Percentiles rank a stretch among this genome's conserved stretches.
These are phyloP conservation scores for Glaciozyma martinii DNA, from an alignment of 768 basidiomycete genomes.

Conservation along the genomic window DNA sequence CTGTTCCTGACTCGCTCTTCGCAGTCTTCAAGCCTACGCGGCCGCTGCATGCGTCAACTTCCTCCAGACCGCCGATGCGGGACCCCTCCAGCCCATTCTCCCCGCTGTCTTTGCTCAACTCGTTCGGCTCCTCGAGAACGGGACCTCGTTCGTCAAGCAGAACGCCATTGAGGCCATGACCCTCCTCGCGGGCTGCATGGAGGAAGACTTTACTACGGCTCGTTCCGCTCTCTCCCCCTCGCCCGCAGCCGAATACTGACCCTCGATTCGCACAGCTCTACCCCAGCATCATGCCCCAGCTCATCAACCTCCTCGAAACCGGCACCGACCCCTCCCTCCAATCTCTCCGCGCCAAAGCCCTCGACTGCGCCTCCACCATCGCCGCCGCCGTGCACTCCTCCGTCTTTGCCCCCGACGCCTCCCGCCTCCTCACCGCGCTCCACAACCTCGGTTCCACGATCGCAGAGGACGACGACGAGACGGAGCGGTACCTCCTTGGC, in stretches of 20 bases:
- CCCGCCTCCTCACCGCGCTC: conserved; percentile 59
- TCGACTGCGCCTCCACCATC: conserved; percentile 83
- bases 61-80: conserved; percentile 69
- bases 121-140: conserved; percentile 41
- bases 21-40: not conserved
- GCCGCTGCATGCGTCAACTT: conserved; percentile 84
- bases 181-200: conserved; percentile 81
- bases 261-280: conserved; percentile 51
- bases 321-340: conserved; percentile 59
- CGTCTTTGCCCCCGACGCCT: conserved; percentile 65
- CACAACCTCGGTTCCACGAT: conserved; percentile 66
- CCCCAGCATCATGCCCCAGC: conserved; percentile 65
- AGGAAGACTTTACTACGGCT: conserved; percentile 54
- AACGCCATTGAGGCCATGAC: conserved; percentile 80
- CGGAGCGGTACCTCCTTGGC: conserved; percentile 61
- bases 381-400: conserved; percentile 46
- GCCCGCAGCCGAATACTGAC: not conserved
- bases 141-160: conserved; percentile 61
- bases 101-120: conserved; percentile 67
- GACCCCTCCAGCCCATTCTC: conserved; percentile 41
- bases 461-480: conserved; percentile 60
- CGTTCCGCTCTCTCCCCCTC: conserved; percentile 25
- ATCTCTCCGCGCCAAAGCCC: conserved; percentile 64
- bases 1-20: not conserved
- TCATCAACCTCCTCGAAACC: conserved; percentile 62